Evolutionary conservation across 148 eudicot species (phyloP).

Genomic region (Camellia lanceoleosa): DNA sequence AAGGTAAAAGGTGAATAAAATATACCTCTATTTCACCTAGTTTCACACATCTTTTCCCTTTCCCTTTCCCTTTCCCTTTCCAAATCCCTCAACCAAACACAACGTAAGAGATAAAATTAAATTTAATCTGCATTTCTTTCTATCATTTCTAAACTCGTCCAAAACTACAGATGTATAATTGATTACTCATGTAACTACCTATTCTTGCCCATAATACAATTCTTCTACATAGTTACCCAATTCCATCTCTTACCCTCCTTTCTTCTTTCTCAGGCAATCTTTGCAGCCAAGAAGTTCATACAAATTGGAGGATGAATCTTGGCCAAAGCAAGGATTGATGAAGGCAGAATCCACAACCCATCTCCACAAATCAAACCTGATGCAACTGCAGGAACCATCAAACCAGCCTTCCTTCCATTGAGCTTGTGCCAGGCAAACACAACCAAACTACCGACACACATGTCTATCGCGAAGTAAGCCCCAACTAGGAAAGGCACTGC

Average conservation of each 20-base stretch:
- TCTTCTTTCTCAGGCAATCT: constrained; percentile 2
- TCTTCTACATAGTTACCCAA: neutral
- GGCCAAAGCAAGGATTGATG: constrained; percentile 62
- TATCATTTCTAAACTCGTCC: neutral
- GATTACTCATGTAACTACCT: neutral
- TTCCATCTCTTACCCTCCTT: neutral
- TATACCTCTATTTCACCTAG: no score
- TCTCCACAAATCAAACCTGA: constrained; percentile 85
- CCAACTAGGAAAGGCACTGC: constrained; percentile 76
- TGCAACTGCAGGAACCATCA: constrained; percentile 75
- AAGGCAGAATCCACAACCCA: constrained; percentile 72
- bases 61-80: no score
- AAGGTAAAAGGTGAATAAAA: no score
- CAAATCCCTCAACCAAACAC: no score
- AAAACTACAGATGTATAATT: neutral
- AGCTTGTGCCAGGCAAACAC: constrained; percentile 56
- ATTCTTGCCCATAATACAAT: neutral
- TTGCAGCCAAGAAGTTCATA: constrained; percentile 50
- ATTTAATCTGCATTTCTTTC: no score
- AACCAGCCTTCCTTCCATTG: constrained; percentile 37
- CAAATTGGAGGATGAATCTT: constrained; percentile 66
- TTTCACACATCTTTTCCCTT: no score
- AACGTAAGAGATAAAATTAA: no score
- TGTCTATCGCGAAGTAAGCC: constrained; percentile 70
- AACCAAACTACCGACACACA: constrained; percentile 67